Evolutionary conservation across 1,284 basidiomycete genomes (phyloP), one percentile per base, ranked within the genome.

Genomic region (Mycena citricolor): DNA sequence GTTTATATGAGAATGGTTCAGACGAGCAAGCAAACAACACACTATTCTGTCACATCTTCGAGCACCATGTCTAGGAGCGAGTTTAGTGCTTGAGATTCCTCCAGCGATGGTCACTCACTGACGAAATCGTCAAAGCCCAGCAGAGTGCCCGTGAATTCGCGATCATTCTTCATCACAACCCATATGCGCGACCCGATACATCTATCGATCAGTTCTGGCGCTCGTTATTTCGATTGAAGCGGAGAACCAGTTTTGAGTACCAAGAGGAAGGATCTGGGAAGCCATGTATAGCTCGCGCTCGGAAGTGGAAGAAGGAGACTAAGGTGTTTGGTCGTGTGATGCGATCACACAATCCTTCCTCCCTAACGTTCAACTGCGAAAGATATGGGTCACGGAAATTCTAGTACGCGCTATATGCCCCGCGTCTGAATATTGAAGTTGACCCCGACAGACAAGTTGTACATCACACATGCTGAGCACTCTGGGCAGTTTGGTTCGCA

Each of bases 121-220:
- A 99, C 95, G 65, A 95, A 99, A 69, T 99, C 95, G 65, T 99
- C 97, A 61, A 99, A 99, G 3, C 97, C 95, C 32, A 95, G 78
- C 36, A 99, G 72, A 3, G 85, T 98, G n/a, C 95, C 95, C 13
- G 88, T 90, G 68, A 97, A 97, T 70, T 97, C 94, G 42, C 91
- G 84, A 54, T 97, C 92, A 54, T 81, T 86, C 73, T 97, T 97
- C 90, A 94, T 95, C 64, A 97, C 82, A 56, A 97, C 94, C 90
- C 91, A 94, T 62, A 97, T 94, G 42, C 83, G 79, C 26, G 90
- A 93, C 46, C 94, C 94, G 62, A 95, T 97, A 62, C 94, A 97
- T 63, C 87, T 79, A 66, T 97, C 94, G 59, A 97, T 93, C 33
- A 97, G 76, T 66, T 97, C 90, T 93, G 54, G 34, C 14, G 24